Conservation (phyloP, 176 grass and related monocot species). For the Cenchrus fungigraminus region DNA sequence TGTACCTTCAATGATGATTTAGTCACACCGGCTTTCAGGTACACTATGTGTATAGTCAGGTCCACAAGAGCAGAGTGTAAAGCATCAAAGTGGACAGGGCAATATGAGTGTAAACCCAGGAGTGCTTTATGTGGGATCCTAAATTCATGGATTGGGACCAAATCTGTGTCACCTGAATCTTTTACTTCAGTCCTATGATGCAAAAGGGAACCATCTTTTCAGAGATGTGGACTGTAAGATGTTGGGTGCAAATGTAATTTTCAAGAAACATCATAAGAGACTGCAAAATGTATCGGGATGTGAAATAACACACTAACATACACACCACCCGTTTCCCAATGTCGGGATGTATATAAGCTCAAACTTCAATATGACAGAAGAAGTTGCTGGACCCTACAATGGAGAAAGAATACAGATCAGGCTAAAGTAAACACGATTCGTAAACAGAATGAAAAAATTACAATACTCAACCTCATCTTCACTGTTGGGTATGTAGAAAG, state of each 20-base stretch:
- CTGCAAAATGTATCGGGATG: background rate
- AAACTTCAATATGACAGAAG: conserved; percentile 86
- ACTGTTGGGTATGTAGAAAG: conserved; percentile 78
- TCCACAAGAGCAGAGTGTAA: conserved; percentile 90
- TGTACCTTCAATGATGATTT: conserved; percentile 71
- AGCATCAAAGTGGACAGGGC: conserved; percentile 91
- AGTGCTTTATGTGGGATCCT: conserved; percentile 86
- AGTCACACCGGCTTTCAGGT: conserved; percentile 68
- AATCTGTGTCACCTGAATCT: conserved; percentile 62
- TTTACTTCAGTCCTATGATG: conserved; percentile 65
- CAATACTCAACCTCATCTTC: conserved; percentile 70
- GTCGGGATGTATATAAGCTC: conserved; percentile 76
- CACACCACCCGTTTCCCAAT: conserved; percentile 55
- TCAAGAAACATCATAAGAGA: background rate
- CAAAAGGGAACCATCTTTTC: conserved; percentile 43
- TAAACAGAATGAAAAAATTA: conserved; percentile 15
- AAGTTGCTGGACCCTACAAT: conserved; percentile 70
- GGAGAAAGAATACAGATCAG: conserved; percentile 32
- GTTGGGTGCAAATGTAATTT: background rate
- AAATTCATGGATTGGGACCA: conserved; percentile 80
- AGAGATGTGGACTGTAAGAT: conserved; percentile 31
- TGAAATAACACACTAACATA: background rate
- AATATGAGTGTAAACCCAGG: conserved; percentile 85
- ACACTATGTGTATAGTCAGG: conserved; percentile 80
- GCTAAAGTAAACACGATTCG: conserved; percentile 10